Evolutionary conservation across 140 eudicot species (phyloP), one percentile per base, ranked within the genome.

Genomic region (Ambrosia hybrid): DNA sequence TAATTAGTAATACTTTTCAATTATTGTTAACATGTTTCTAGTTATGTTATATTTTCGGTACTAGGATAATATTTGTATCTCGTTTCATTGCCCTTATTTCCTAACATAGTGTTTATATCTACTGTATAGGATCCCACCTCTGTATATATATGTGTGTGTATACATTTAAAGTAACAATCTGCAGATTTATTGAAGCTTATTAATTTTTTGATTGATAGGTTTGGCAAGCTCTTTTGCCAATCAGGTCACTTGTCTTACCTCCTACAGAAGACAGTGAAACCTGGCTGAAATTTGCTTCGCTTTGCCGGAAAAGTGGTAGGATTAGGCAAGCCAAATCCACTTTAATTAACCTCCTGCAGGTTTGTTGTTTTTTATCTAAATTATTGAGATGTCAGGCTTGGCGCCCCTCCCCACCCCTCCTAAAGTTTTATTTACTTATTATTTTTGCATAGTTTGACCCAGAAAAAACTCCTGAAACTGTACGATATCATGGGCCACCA

Each of bases 181-280:
- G 68, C 48, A 15, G 73, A 12, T 8, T 17, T 64, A 52, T 30
- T 71, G 73, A 43, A 71, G 52, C 15, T 71, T 78, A 65, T 64
- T 11, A 36, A 65, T 10, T 49, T 49, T 49, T 49, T 49, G 17
- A 65, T 67, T 37, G 55, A 46, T 84, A 94, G 99, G 99, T 95
- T 71, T 95, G 99, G 99, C 99, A 95, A 91, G 97, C 95, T 70
- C 79, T 95, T 67, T 87, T 95, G 83, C 82, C 67, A 33, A 97
- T 95, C 65, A 88, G 99, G 85, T 89, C 97, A 8, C 96, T 95
- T 57, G 99, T 95, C 45, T 77, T 95, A 43, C 99, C 99, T 60
- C 99, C 97, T 46, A 83, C 96, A 65, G 99, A 95, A 71, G 99
- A 95, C 65, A 82, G 81, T 64, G 99, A 91, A 79, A 95, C 95